phyloP scores from a whole-genome alignment of 2,329 filamentous ascomycete genomes.

The Chrysoporthe deuterocubensis region DNA sequence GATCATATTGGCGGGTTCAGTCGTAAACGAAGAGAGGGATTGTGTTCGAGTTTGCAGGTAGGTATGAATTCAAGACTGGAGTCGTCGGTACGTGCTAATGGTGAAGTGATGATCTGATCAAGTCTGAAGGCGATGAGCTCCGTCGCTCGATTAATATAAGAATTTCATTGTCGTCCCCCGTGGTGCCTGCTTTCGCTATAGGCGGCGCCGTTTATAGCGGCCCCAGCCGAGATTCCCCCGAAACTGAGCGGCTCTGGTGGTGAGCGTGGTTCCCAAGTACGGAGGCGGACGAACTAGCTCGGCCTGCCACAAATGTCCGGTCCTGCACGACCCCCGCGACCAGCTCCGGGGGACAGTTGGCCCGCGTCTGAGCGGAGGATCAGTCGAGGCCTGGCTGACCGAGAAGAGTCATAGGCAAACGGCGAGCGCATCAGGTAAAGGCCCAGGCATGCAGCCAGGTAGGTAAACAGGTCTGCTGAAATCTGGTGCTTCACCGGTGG shows the following conservation, averaged over 20 bases:
- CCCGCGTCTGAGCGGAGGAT: not conserved
- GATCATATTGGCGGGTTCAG: slow-evolving; percentile 32
- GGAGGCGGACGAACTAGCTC: not conserved
- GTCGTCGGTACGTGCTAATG: not conserved
- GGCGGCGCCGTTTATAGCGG: not conserved
- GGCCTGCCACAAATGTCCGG: slow-evolving; percentile 7
- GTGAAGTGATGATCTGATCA: not conserved
- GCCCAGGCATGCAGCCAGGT: not conserved
- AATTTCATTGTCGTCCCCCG: not conserved
- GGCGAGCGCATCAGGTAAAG: no score
- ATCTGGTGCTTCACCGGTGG: no score
- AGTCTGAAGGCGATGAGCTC: not conserved
- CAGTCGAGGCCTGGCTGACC: not conserved
- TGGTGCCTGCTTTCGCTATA: not conserved
- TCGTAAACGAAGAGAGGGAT: not conserved
- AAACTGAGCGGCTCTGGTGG: not conserved
- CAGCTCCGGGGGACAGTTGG: not conserved
- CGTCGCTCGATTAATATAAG: not conserved
- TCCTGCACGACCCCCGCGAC: not conserved
- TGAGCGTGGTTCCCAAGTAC: not conserved
- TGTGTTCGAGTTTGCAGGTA: not conserved
- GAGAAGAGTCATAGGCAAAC: not conserved
- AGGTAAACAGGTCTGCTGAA: no score
- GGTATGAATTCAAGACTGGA: not conserved
- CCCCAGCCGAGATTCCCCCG: not conserved